phyloP scores from a whole-genome alignment of 2,329 filamentous ascomycete genomes.

The Blastomyces emzantsi region DNA sequence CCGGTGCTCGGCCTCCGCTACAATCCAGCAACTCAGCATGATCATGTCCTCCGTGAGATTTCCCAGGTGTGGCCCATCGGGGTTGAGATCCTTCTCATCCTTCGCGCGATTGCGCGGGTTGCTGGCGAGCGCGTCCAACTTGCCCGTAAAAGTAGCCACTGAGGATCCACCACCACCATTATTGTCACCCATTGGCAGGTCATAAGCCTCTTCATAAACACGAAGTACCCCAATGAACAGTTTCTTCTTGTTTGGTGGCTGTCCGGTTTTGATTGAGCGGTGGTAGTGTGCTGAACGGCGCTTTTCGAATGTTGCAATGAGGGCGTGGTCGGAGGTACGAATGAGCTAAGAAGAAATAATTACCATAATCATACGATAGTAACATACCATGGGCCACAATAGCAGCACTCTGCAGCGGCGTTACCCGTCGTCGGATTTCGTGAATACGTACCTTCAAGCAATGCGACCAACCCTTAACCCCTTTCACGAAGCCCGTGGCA shows the following conservation, averaged over 20 bases:
- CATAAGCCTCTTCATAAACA: conserved; percentile 3
- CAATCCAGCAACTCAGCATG: conserved; percentile 9
- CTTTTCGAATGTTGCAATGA: conserved; percentile 8
- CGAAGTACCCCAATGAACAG: background rate
- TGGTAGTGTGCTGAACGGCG: conserved; percentile 1
- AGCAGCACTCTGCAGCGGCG: background rate
- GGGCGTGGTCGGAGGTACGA: conserved; percentile 4
- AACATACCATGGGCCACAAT: background rate
- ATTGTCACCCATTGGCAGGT: background rate
- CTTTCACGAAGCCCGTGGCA: conserved; percentile 5
- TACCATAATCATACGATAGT: background rate
- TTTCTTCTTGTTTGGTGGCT: conserved; percentile 8
- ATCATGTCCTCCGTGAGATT: conserved; percentile 11
- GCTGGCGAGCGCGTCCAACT: background rate
- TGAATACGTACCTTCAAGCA: conserved; percentile 3
- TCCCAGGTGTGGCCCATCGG: conserved; percentile 5
- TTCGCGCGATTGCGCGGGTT: background rate
- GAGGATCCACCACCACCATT: background rate
- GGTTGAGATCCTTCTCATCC: conserved; percentile 4
- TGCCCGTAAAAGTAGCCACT: background rate
- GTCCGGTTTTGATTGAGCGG: conserved; percentile 9
- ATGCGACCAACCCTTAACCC: conserved; percentile 7
- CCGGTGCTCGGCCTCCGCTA: conserved; percentile 6
- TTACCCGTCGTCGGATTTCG: too few relatives aligned
- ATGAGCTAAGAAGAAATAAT: background rate